These are phyloP conservation scores for Pseudevernia furfuracea DNA, from an alignment of 495 filamentous ascomycete species.

Conservation along the genomic window DNA sequence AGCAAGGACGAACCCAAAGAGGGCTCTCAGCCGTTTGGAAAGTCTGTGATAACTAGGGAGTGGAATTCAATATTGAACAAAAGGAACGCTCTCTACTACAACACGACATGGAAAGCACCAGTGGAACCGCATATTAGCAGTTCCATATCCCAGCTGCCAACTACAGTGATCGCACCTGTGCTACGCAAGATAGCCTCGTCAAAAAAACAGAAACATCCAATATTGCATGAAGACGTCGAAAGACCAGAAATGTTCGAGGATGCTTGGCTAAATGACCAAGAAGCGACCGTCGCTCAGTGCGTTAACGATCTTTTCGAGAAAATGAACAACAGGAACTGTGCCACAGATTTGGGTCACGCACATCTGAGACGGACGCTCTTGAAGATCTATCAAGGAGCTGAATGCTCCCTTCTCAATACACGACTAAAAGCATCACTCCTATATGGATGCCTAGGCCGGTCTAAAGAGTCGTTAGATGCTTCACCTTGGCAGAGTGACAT, in stretches of 20 bases:
- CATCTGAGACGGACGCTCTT: conserved; percentile 42
- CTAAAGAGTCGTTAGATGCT: conserved; percentile 43
- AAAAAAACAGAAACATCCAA: conserved; percentile 39
- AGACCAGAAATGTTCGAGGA: conserved; percentile 57
- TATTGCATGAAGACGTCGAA: conserved; percentile 48
- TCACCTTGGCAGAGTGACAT: conserved; percentile 48
- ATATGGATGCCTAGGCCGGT: conserved; percentile 52
- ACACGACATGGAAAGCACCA: conserved; percentile 4
- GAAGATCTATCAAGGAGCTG: conserved; percentile 46
- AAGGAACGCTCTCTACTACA: conserved; percentile 4
- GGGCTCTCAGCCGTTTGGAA: not conserved
- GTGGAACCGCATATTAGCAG: not conserved
- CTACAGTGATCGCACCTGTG: conserved; percentile 14
- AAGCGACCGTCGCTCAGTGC: conserved; percentile 53
- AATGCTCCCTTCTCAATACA: conserved; percentile 48
- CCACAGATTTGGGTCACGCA: conserved; percentile 29
- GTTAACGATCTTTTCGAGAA: conserved; percentile 49
- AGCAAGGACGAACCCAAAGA: not conserved
- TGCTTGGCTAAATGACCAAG: conserved; percentile 57
- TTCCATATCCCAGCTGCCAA: not conserved
- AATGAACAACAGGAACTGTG: conserved; percentile 18
- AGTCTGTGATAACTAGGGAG: not conserved
- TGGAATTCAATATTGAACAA: conserved; percentile 1
- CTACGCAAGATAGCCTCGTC: conserved; percentile 5
- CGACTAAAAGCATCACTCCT: conserved; percentile 56